Evolutionary conservation across 2,329 filamentous ascomycete genomes (phyloP), one percentile per base, ranked within the genome.

Genomic region (Byssothecium circinans): DNA sequence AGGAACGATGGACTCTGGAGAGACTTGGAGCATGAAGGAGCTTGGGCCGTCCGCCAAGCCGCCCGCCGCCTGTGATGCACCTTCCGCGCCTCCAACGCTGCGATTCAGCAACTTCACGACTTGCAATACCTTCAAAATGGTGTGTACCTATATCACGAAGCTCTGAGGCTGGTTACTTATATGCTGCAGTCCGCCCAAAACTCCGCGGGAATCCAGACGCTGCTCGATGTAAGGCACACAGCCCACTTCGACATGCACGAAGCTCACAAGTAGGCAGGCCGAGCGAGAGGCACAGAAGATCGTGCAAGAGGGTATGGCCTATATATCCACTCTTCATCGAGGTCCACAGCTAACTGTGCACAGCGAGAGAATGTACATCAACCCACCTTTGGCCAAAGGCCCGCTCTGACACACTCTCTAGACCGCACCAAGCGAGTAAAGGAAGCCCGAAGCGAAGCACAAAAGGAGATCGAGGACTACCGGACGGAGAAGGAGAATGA

Each of bases 271-370:
- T 44, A 57, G 45, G 60, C 61, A 97, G 92, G 91, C 94, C 65
- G 94, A 99, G 83, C 88, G 91, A 75, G 92, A 97, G 75, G 94
- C 94, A 53, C 92, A 96, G 77, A 96, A 96, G 83, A 99, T 99
- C 73, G 91, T 99, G 49, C 92, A 97, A 75, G 91, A 94, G 83
- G 89, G 92, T 95, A 74, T 52, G 78, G 72, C 11, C 4, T 17
- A 27, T n/a, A 10, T 11, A 19, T 14, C 19, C n/a, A 5, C n/a
- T 17, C 30, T n/a, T 25, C 22, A n/a, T 12, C 2, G 15, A 11
- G 7, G 10, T 20, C 32, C 20, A 18, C 3, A 22, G 41, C 56
- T 69, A 59, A 65, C 47, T 35, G 3, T 18, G 2, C 8, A 11
- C 44, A 95, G 89, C 90, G 67, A 83, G 90, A 83, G 90, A 95